Conservation (phyloP, 441 rosid genomes). For the Daphne laureola region DNA sequence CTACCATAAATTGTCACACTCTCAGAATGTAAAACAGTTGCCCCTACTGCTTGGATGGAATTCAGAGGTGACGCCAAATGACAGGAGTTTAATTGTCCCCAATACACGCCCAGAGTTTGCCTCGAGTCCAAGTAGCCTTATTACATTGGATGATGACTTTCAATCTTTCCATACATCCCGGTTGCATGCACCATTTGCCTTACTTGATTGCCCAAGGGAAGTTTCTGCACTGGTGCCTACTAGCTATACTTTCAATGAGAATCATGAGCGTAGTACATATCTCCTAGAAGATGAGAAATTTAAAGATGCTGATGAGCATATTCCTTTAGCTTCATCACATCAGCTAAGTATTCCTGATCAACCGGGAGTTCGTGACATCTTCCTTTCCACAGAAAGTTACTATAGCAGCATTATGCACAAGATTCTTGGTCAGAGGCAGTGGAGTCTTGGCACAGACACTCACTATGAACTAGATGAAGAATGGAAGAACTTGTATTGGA, state of each 20-base stretch:
- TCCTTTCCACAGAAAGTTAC: slow-evolving; percentile 17
- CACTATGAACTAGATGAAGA: slow-evolving; percentile 15
- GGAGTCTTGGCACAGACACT: slow-evolving; percentile 12
- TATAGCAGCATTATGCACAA: slow-evolving; percentile 11
- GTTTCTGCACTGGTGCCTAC: slow-evolving; percentile 16
- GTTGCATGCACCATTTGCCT: slow-evolving; percentile 23
- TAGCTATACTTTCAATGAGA: slow-evolving; percentile 14
- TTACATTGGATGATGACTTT: slow-evolving; percentile 23
- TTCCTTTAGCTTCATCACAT: slow-evolving; percentile 13
- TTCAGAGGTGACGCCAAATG: slow-evolving; percentile 19
- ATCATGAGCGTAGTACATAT: slow-evolving; percentile 21
- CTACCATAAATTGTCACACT: slow-evolving; percentile 17
- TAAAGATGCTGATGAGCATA: slow-evolving; percentile 14
- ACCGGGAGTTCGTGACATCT: slow-evolving; percentile 6
- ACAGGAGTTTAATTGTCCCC: slow-evolving; percentile 22
- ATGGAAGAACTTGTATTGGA: slow-evolving; percentile 16
- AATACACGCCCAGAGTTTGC: slow-evolving; percentile 24
- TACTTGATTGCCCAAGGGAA: slow-evolving; percentile 17
- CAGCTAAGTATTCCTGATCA: slow-evolving; percentile 9
- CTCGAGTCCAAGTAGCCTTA: slow-evolving; percentile 19
- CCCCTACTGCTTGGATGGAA: slow-evolving; percentile 40
- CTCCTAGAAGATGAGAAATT: slow-evolving; percentile 20
- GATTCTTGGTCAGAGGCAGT: slow-evolving; percentile 11
- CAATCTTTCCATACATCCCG: slow-evolving; percentile 19
- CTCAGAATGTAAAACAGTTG: slow-evolving; percentile 17